These are phyloP conservation scores for Jimgerdemannia flammicorona DNA, from an alignment of 192 early-diverging fungal genomes.

Conservation along the genomic window DNA sequence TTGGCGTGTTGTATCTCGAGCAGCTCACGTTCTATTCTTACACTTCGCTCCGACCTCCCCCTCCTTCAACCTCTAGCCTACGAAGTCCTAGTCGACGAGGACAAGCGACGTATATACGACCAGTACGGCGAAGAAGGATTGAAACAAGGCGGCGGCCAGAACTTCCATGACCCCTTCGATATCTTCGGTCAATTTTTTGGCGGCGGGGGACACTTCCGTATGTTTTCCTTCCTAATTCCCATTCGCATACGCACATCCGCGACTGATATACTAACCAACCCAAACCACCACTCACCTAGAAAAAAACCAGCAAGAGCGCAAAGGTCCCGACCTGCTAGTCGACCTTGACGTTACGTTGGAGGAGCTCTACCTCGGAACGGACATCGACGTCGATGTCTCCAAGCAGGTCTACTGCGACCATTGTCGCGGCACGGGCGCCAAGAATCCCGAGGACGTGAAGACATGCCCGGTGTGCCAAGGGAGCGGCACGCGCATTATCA, in stretches of 20 bases:
- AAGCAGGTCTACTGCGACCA: conserved; percentile 92
- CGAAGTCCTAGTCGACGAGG: conserved; percentile 88
- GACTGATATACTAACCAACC: no score
- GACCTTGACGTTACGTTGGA: conserved; percentile 82
- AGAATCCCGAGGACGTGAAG: conserved; percentile 75
- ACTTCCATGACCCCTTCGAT: conserved; percentile 96
- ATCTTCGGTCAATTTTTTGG: conserved; percentile 93
- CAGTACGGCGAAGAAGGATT: conserved; percentile 96
- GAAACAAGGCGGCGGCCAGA: conserved; percentile 56
- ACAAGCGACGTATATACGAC: conserved; percentile 88
- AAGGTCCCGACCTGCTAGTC: conserved; percentile 77
- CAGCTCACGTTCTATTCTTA: background rate
- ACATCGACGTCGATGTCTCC: conserved; percentile 88
- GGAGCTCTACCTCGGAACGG: conserved; percentile 84
- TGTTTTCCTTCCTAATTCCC: background rate
- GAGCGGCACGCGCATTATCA: conserved; percentile 71
- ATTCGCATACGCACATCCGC: no score
- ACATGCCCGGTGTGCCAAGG: conserved; percentile 81
- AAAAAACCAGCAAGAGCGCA: conserved; percentile 52
- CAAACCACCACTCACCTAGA: no score
- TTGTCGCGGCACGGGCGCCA: conserved; percentile 92
- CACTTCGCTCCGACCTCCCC: background rate
- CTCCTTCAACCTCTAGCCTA: conserved; percentile 60
- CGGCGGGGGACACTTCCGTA: conserved; percentile 56
- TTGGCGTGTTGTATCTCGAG: no score